Base-by-base conservation (phyloP, 2,329 filamentous ascomycete species). In the Sporothrix globosa region DNA sequence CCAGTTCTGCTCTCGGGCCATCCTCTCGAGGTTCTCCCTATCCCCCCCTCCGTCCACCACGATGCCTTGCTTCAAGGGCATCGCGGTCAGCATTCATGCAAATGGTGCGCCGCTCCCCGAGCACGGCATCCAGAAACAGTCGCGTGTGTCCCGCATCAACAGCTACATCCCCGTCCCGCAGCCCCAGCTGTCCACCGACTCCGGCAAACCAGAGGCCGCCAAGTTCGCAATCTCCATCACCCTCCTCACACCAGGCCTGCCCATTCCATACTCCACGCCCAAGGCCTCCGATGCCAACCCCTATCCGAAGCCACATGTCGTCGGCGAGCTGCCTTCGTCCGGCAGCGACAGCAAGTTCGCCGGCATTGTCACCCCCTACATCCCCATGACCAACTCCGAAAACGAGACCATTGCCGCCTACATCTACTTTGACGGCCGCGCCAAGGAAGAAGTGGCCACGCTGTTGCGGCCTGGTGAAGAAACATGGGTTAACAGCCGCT, bases 141-240 rank as follows among this genome's bases (percentile, higher is more conserved):
- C 92, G 71, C 91, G 93, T 76, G 87, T 93, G 74, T 94, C 92
- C 73, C 91, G 96, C 77, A 97, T 99, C 82, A 97, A 93, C 79
- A 93, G 92, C 77, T 99, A 97, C 83, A 98, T 99, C 76, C 93
- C 95, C 68, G 96, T 99, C 7, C 95, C 96, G 48, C 91, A 94
- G 73, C 91, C 95, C 54, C 92, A 92, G 81, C 83, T 97, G 56
- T 88, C 90, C 77, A 83, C 87, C 50, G 84, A 89, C 72, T 86
- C 87, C 70, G 89, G 89, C 77, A 93, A 93, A 82, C 90, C 93
- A 66, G 93, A 98, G 82, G 91, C 96, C 76, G 93, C 96, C 72
- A 96, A 94, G 76, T 99, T 99, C 81, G 96, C 96, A 76, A 97
- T 99, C 77, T 98, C 95, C 68, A 98, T 99, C 77, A 98, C 96